phyloP scores from a whole-genome alignment of 495 filamentous ascomycete genomes.

The Podospora sp. region DNA sequence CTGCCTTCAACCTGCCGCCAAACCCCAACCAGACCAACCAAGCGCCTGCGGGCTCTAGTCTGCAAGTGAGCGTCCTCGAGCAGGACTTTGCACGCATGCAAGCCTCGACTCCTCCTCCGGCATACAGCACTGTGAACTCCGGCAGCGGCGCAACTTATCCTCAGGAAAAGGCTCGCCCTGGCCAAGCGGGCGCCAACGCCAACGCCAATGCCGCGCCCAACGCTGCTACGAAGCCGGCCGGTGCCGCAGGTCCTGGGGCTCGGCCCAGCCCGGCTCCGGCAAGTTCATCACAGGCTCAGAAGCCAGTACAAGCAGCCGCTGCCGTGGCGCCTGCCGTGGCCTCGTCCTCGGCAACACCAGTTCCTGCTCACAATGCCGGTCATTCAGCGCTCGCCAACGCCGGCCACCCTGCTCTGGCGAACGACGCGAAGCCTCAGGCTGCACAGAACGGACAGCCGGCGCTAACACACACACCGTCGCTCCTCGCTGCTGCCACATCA shows the following conservation, averaged over 20 bases:
- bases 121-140: conserved; percentile 79
- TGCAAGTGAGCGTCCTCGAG: conserved; percentile 68
- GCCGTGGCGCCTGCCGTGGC: conserved; percentile 21
- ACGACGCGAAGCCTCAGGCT: conserved; percentile 57
- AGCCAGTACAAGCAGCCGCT: conserved; percentile 10
- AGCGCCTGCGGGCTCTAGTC: conserved; percentile 30
- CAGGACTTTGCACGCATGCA: conserved; percentile 88
- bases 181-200: conserved; percentile 41
- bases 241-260: conserved; percentile 11
- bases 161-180: conserved; percentile 68
- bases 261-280: conserved; percentile 16
- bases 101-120: conserved; percentile 84
- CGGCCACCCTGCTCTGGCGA: conserved; percentile 11
- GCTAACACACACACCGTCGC: conserved; percentile 49
- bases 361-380: conserved; percentile 46
- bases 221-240: conserved; percentile 19
- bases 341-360: conserved; percentile 45
- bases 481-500: conserved; percentile 67
- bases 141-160: conserved; percentile 62
- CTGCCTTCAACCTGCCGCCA: conserved; percentile 34
- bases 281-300: conserved; percentile 40
- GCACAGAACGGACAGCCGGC: conserved; percentile 46
- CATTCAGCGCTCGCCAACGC: conserved; percentile 89
- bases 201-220: conserved; percentile 35
- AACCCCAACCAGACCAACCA: conserved; percentile 36